Base-by-base conservation (phyloP, 2,329 filamentous ascomycete species). In the Phialocephala subalpina region DNA sequence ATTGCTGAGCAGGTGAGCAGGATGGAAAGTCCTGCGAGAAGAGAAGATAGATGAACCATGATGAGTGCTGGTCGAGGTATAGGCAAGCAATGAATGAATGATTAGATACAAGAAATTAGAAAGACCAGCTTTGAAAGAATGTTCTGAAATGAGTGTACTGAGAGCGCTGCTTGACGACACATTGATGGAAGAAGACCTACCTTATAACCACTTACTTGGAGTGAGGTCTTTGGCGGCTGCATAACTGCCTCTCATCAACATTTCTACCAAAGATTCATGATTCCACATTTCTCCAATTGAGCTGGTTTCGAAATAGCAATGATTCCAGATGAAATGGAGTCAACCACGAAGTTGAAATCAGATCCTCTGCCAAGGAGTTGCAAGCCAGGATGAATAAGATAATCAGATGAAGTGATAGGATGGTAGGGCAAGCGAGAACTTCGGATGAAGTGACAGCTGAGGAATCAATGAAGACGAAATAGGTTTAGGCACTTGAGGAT, bases 311-410 rank as follows among this genome's bases (percentile, higher is more conserved):
- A 47, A 47, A 18, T 47, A 8, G 12, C 11, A 47, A 47, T 42
- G 42, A 47, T 47, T 47, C 42, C 42, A 47, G n/a, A 14, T 5
- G 42, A 14, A 4, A 8, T 22, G 18, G n/a, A 47, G n/a, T n/a
- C 42, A 8, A n/a, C 7, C 42, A 47, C 42, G 4, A 47, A 22
- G 12, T 42, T 9, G n/a, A 47, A 20, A 47, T 47, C 42, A 47
- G 42, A 47, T 47, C 42, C 42, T 47, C n/a, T 47, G 42, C 42
- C 42, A 47, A 47, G 42, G n/a, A 47, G n/a, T 47, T 47, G 12
- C n/a, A 47, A 47, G 42, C 42, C 18, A 47, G 42, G 16, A 22
- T 18, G 18, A 22, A 4, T 9, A 18, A 47, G 18, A 47, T n/a
- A 8, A 47, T 47, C 42, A 20, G 42, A 47, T 47, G 42, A 22